Base-by-base conservation (phyloP, 1,284 basidiomycete genomes). In the Apiotrichum montevideense region DNA sequence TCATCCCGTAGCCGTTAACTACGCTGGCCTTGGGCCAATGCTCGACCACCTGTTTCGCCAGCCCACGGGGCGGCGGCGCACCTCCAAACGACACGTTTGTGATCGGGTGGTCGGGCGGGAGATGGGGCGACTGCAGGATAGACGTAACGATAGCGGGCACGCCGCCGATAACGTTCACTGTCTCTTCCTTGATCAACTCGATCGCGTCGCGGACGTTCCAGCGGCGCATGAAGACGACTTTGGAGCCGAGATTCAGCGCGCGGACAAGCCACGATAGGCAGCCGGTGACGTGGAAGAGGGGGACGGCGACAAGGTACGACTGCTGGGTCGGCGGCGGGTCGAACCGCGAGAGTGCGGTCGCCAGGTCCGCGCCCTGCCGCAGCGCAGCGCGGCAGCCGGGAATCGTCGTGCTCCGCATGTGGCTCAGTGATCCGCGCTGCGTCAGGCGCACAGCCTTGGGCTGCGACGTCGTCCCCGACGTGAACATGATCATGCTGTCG, bases 281-380 rank as follows among this genome's bases (percentile, higher is more conserved):
- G n/a, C 73, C 73, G 2, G 71, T 73, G 8, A 71, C 71, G 66
- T 75, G 73, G 62, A 75, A 75, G 1, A 73, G 65, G 1, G 73
- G 73, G 41, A 75, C 64, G 15, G 71, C 52, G 41, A 61, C 58
- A 39, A 75, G 68, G 11, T 72, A 58, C 34, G 67, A 62, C 4
- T 58, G 61, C 43, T 65, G 59, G 51, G 67, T 34, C 4, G 47
- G n/a, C 2, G 35, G 35, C 3, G 49, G 49, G 5, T 41, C 40
- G 6, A 34, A 41, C 13, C 39, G 29, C 7, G 39, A 39, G 7
- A 45, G 34, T 1, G 51, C 51, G 3, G 51, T 45, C 42, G 35
- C 7, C 4, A 51, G 44, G 33, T 46, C 41, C 35, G 51, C 41
- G 11, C 65, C 69, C 21, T 40, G 7, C 4, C 51, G 51, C n/a